phyloP scores from a whole-genome alignment of 2,329 filamentous ascomycete species.

The Metarhizium humberi region DNA sequence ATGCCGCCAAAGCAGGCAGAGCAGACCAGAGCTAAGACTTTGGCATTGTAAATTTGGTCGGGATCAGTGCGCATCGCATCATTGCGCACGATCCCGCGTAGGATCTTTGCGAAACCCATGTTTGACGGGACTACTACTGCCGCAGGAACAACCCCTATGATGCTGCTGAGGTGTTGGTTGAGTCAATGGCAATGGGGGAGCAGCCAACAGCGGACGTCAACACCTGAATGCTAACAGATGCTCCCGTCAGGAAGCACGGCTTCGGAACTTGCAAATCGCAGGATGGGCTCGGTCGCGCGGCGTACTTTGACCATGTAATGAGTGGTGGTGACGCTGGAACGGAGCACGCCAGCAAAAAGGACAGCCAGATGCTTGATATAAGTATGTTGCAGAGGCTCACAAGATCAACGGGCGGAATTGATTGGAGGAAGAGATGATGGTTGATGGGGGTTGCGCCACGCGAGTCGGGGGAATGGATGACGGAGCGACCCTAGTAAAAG shows the following conservation, averaged over 20 bases:
- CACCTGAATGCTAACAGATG: background rate
- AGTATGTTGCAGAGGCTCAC: background rate
- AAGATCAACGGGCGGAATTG: background rate
- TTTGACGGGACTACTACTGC: no score
- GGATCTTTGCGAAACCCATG: constrained; percentile 35
- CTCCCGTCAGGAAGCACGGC: no score
- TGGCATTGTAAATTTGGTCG: constrained; percentile 60
- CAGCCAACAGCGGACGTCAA: no score
- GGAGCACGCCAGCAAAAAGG: no score
- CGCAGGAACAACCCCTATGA: background rate
- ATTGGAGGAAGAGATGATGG: background rate
- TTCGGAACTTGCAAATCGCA: no score
- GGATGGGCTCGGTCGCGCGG: no score
- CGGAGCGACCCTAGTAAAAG: background rate
- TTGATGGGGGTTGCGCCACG: background rate
- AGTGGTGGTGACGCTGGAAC: background rate
- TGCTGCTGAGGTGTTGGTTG: background rate
- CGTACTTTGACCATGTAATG: no score
- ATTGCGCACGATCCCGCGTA: constrained; percentile 53
- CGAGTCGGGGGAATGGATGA: background rate
- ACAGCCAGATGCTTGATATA: background rate
- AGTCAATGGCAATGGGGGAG: background rate
- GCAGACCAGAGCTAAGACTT: constrained; percentile 53
- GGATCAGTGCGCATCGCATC: constrained; percentile 63
- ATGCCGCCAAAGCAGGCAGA: constrained; percentile 60